Base-by-base conservation (phyloP, 257 asterid species). In the Fraxinus americana region DNA sequence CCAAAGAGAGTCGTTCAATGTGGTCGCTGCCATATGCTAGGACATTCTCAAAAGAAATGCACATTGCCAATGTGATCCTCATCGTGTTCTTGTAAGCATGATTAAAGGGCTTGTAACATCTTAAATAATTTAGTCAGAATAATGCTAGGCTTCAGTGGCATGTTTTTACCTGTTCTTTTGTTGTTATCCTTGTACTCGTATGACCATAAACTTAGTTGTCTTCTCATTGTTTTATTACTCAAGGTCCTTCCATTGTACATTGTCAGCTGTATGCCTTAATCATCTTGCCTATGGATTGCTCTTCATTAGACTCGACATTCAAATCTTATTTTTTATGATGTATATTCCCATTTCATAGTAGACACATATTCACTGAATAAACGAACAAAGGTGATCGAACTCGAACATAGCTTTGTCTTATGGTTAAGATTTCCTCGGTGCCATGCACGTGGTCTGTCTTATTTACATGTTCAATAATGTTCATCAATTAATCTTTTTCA, bases 41-140 rank as follows among this genome's bases (percentile, higher is more conserved):
- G 99, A 35, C 97, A 95, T 85, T 95, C 98, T 72, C 98, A 93
- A 82, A 95, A 95, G 87, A 95, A 95, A 82, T 95, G 99, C 85
- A 48, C 93, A 70, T 75, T 91, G 89, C 97, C 98, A 17, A 69
- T 86, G 82, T 95, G 92, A 91, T 76, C 74, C 67, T 21, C 57
- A 39, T 43, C 2, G 27, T 16, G 27, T 68, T 68, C 72, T 5
- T 14, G 72, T 68, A 68, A 68, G 45, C 72, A 36, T 68, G 45
- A 36, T 11, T 8, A 5, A 36, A 30, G 13, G 27, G 34, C 23
- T 34, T 68, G 29, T 71, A 86, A 52, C 70, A 80, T 71, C 4
- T 54, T 72, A 14, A 36, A 80, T 39, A 59, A 48, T 63, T 84
- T 70, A 68, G 75, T 87, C 80, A 78, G 85, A 81, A 63, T 71